Evolutionary conservation across 495 filamentous ascomycete species (phyloP).

Genomic region (Aspergillus heteromorphus): DNA sequence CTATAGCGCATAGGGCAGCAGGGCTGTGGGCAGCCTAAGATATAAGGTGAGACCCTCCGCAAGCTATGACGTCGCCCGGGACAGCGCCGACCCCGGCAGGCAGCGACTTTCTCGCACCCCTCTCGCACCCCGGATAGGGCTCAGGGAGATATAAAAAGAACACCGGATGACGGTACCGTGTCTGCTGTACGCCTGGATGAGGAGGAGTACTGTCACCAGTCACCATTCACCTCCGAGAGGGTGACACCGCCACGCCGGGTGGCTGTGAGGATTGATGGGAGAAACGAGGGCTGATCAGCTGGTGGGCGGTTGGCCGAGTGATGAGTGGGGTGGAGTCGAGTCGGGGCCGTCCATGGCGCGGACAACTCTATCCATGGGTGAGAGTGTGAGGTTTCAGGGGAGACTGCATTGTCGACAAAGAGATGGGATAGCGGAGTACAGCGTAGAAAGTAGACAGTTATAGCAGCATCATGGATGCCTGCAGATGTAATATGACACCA

Average conservation of each 20-base stretch:
- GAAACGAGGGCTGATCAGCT: slow-evolving; percentile 1
- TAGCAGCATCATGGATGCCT: background rate
- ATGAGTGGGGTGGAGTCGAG: slow-evolving; percentile 15
- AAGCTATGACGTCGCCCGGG: background rate
- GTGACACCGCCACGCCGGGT: slow-evolving; percentile 17
- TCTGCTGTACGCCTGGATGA: background rate
- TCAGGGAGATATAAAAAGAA: background rate
- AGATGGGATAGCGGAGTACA: background rate
- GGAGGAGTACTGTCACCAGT: background rate
- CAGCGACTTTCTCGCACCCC: background rate
- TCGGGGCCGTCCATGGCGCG: slow-evolving; percentile 7
- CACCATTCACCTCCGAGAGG: background rate
- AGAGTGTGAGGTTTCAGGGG: slow-evolving; percentile 6
- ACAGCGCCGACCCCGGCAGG: background rate
- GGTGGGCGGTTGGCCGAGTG: slow-evolving; percentile 33
- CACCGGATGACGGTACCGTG: background rate
- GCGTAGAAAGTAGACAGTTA: background rate
- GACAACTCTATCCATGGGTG: slow-evolving; percentile 6
- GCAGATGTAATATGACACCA: too few relatives aligned
- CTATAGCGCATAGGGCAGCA: background rate
- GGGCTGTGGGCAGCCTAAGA: too few relatives aligned
- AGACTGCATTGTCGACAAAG: too few relatives aligned
- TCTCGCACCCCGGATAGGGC: background rate
- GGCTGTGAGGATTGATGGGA: slow-evolving; percentile 14
- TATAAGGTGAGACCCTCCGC: background rate